Base-by-base conservation (phyloP, 768 basidiomycete species). In the Pulveroboletus ravenelii region DNA sequence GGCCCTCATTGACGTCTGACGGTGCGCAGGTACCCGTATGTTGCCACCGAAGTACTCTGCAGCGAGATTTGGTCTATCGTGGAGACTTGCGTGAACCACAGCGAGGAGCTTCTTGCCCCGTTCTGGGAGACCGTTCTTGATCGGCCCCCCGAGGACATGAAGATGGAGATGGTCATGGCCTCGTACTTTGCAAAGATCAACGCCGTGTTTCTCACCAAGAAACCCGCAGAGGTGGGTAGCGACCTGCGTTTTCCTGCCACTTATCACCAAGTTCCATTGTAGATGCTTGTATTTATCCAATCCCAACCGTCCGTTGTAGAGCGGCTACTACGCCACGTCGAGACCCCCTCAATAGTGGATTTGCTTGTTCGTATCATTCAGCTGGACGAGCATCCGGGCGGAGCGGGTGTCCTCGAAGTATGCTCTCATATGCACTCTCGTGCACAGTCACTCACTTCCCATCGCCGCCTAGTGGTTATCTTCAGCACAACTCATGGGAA, bases 141-240 rank as follows among this genome's bases (percentile, higher is more conserved):
- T 63, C 77, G 82, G 59, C 76, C 86, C 3, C 77, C 88, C 14
- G 89, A 92, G 40, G 90, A 92, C 52, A 89, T 95, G 80, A 89
- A 87, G 69, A 86, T 81, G 13, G 80, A 87, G 59, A 89, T 87
- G 74, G 79, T 85, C 50, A 87, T 95, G 76, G 88, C 92, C 29
- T 84, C 91, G 1, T 89, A 91, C 68, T 99, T 96, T 74, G 83
- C 87, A n/a, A 91, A 95, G 69, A 89, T 97, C 58, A 96, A 92
- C 63, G 83, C 87, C 35, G 80, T 86, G 1, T 89, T 98, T 59
- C 70, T 99, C 62, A 84, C 76, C 56, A 94, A 93, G 74, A 89
- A 89, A 69, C 89, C 91, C 23, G 78, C 78, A 55, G 93, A 96
- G 81, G 93, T 93, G 71, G 64, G 78, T 77, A 30, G 40, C 48